Evolutionary conservation across 2,329 filamentous ascomycete species (phyloP), one percentile per base, ranked within the genome.

Genomic region (Alternaria tenuissima): DNA sequence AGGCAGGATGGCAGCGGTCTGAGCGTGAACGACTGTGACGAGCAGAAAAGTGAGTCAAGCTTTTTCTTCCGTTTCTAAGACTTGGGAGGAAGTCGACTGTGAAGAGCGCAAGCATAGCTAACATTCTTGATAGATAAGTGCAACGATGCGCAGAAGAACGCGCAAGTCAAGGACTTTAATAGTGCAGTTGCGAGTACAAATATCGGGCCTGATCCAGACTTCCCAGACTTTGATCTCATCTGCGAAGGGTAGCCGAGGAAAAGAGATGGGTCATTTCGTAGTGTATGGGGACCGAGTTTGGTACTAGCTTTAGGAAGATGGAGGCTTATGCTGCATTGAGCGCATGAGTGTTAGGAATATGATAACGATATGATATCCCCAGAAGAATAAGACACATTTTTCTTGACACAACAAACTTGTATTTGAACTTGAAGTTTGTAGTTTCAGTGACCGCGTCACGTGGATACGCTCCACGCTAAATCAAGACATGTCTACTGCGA

Each of bases 161-260:
- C 75, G 0, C 55, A 48, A 24, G 70, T 75, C 12, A 67, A 75
- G 62, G 68, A 74, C 32, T 78, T 75, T 42, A 54, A 62, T 3
- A 59, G 61, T 1, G 69, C 62, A 1, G 62, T 74, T 4, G 66
- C 67, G 36, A 76, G 69, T 28, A 63, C 58, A 41, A 78, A 78
- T 62, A 75, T 79, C 42, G 76, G 76, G 9, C 73, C 71, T 36
- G 77, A 79, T 67, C 76, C 75, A 1, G 54, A 69, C 11, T 79
- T 79, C 60, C 75, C 75, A 4, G 75, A 78, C 57, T 79, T 78
- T 49, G 77, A 79, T 64, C 58, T 79, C 28, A 76, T 79, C 30
- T 79, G 77, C 22, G 70, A 73, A 28, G 62, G 62, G 7, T 69
- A 42, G 47, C 43, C 18, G 30, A 26, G 47, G 24, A 2, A 11